Evolutionary conservation across 1,139 yeast species (phyloP).

Genomic region (Candida tetrigidarum): DNA sequence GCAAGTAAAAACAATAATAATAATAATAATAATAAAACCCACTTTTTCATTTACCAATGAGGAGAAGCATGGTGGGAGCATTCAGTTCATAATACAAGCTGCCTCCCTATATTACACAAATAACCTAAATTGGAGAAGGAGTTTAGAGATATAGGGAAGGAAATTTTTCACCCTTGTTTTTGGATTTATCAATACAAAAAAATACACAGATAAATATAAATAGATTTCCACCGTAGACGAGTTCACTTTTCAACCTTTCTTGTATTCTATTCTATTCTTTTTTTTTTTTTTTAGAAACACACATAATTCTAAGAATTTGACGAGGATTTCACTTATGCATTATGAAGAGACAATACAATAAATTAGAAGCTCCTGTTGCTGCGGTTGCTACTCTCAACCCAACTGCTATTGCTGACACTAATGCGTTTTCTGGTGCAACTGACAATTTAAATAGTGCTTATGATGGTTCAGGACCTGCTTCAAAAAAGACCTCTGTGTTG

Average conservation of each 20-base stretch:
- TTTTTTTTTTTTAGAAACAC: constrained; percentile 1
- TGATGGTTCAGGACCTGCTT: too few species aligned
- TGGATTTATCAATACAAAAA: neutral
- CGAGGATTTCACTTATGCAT: neutral
- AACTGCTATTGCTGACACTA: neutral
- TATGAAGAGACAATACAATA: constrained; percentile 5
- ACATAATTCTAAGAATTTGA: neutral
- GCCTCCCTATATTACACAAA: neutral
- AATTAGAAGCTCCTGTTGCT: neutral
- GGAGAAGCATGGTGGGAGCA: neutral
- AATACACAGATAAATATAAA: constrained; percentile 3
- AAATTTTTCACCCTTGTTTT: neutral
- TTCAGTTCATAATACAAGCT: neutral
- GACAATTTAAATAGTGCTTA: too few species aligned
- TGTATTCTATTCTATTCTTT: too few species aligned
- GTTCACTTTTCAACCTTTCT: neutral
- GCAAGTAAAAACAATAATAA: too few species aligned
- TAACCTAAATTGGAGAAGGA: too few species aligned
- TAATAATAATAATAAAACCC: neutral
- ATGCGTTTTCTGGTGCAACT: too few species aligned
- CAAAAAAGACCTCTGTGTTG: neutral
- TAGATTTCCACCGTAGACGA: constrained; percentile 1
- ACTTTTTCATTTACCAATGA: neutral
- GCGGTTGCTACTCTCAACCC: neutral
- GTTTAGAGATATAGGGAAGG: neutral